Evolutionary conservation across 495 filamentous ascomycete species (phyloP).

Genomic region (Cercophora sp.): DNA sequence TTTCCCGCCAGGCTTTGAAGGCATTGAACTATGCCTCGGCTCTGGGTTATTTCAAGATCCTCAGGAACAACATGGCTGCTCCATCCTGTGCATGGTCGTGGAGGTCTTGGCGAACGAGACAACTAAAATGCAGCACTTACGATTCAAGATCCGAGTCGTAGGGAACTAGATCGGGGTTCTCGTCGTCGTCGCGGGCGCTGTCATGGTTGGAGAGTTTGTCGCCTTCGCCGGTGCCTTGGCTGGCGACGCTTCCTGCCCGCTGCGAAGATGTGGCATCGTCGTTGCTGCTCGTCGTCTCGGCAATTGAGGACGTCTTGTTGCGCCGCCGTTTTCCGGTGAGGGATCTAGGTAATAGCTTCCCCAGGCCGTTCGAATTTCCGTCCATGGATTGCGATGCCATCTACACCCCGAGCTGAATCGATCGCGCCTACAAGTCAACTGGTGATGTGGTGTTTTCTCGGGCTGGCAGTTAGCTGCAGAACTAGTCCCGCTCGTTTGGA

Average conservation of each 20-base stretch:
- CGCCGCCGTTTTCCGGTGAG: conserved; percentile 41
- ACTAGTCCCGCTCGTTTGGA: background rate
- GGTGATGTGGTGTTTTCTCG: background rate
- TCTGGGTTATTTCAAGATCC: too few relatives aligned
- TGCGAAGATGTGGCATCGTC: conserved; percentile 23
- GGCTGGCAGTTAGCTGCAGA: background rate
- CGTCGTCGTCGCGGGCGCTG: conserved; percentile 18
- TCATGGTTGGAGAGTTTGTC: conserved; percentile 13
- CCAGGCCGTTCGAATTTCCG: conserved; percentile 34
- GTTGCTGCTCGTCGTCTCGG: conserved; percentile 19
- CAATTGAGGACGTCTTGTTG: conserved; percentile 29
- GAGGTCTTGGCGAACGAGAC: background rate
- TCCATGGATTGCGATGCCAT: conserved; percentile 22
- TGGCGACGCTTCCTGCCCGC: conserved; percentile 18
- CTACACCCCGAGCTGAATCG: too few relatives aligned
- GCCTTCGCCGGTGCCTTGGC: conserved; percentile 19
- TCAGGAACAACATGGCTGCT: too few relatives aligned
- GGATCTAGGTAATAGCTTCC: conserved; percentile 46
- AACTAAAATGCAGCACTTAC: conserved; percentile 11
- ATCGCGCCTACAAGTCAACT: too few relatives aligned
- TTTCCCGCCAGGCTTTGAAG: too few relatives aligned
- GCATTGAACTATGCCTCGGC: too few relatives aligned
- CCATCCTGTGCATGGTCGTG: too few relatives aligned
- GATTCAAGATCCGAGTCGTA: conserved; percentile 25
- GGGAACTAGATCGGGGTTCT: conserved; percentile 13